Conservation (phyloP, 2,329 filamentous ascomycete species). For the Colletotrichum coccodes region DNA sequence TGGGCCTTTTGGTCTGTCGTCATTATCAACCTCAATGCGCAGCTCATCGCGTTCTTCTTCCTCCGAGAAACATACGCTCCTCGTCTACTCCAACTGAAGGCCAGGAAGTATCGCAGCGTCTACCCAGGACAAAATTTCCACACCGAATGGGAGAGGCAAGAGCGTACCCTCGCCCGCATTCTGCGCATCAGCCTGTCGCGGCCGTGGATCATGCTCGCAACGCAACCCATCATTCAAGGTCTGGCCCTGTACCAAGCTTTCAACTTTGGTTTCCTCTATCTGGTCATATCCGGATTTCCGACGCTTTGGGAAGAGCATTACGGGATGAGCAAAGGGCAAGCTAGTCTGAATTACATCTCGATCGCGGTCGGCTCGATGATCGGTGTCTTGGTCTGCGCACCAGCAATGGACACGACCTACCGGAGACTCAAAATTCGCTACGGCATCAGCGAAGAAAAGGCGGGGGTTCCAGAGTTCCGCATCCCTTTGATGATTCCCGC, state of each 20-base stretch:
- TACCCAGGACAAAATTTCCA: constrained; percentile 44
- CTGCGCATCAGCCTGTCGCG: constrained; percentile 55
- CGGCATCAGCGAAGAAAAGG: constrained; percentile 32
- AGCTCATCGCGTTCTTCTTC: constrained; percentile 41
- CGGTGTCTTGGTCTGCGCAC: constrained; percentile 58
- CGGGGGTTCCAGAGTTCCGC: constrained; percentile 67
- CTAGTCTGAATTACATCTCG: constrained; percentile 73
- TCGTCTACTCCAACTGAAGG: constrained; percentile 45
- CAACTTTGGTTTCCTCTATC: constrained; percentile 71
- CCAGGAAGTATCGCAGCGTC: constrained; percentile 43
- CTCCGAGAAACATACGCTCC: constrained; percentile 52
- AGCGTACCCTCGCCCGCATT: constrained; percentile 39
- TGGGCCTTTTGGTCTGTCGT: constrained; percentile 59
- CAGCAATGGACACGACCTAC: constrained; percentile 53
- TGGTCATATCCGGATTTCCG: constrained; percentile 71
- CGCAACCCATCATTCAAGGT: constrained; percentile 70
- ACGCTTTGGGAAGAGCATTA: constrained; percentile 67
- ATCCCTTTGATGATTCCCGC: constrained; percentile 49
- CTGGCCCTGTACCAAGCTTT: constrained; percentile 66
- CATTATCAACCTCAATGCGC: constrained; percentile 50
- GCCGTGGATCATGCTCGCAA: constrained; percentile 65
- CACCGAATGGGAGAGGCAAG: constrained; percentile 49
- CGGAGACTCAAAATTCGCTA: constrained; percentile 40
- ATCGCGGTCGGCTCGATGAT: constrained; percentile 70
- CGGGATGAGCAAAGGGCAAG: constrained; percentile 63